Conservation (phyloP, 768 basidiomycete species). For the Serendipita sp. region DNA sequence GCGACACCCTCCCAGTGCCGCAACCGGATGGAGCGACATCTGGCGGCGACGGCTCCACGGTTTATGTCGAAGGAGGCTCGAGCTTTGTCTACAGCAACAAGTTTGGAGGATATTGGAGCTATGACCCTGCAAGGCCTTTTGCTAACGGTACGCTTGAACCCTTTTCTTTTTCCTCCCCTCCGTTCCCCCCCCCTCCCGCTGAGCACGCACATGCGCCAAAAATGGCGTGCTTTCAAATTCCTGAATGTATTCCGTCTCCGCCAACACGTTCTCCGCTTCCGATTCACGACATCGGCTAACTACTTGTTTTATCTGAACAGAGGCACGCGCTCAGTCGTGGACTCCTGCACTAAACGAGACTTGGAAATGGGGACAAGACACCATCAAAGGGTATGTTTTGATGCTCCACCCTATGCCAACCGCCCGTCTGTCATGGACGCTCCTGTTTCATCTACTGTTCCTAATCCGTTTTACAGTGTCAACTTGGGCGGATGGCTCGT, state of each 20-base stretch:
- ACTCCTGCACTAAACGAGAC: slow-evolving; percentile 69
- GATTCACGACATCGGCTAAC: background rate
- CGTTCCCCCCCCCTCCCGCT: background rate
- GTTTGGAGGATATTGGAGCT: slow-evolving; percentile 83
- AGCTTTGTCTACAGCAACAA: slow-evolving; percentile 68
- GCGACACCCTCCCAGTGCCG: background rate
- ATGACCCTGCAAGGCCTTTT: slow-evolving; percentile 67
- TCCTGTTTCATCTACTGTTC: background rate
- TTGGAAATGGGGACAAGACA: slow-evolving; percentile 61
- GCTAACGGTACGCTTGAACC: slow-evolving; percentile 32
- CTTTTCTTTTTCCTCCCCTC: background rate
- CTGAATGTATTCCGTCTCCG: no score
- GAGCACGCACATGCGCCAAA: background rate
- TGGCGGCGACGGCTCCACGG: slow-evolving; percentile 62
- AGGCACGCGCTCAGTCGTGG: slow-evolving; percentile 66
- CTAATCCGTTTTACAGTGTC: slow-evolving; percentile 40
- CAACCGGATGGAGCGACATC: slow-evolving; percentile 20
- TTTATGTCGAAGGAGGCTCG: slow-evolving; percentile 68
- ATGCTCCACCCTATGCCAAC: background rate
- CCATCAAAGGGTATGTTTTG: slow-evolving; percentile 48
- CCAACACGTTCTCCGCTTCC: background rate
- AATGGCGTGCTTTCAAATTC: no score
- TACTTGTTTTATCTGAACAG: background rate
- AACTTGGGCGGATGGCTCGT: slow-evolving; percentile 91
- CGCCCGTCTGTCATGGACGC: background rate